These are phyloP conservation scores for Exophiala sp. DNA, from an alignment of 2,329 filamentous ascomycete genomes.

Conservation along the genomic window DNA sequence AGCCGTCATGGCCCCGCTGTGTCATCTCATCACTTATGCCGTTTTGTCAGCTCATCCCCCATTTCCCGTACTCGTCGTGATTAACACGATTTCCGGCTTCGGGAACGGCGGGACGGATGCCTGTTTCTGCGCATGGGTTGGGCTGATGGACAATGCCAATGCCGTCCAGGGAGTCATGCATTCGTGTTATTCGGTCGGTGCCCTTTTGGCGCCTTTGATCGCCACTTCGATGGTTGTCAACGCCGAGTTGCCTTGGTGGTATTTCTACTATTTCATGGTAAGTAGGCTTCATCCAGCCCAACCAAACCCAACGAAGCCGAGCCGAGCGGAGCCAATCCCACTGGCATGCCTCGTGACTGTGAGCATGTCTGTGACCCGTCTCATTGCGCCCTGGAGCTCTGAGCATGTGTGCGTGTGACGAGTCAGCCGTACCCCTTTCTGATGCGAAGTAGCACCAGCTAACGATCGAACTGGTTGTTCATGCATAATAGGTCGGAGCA, in stretches of 20 bases:
- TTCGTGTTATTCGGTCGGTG: slow-evolving; percentile 65
- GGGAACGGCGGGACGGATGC: slow-evolving; percentile 45
- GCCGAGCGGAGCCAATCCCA: too few species aligned
- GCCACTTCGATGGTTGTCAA: slow-evolving; percentile 66
- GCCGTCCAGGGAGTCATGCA: slow-evolving; percentile 68
- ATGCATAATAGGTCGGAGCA: slow-evolving; percentile 45
- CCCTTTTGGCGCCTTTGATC: slow-evolving; percentile 60
- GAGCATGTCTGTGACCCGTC: too few species aligned
- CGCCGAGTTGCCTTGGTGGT: slow-evolving; percentile 56
- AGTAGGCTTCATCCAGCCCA: background rate
- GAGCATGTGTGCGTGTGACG: too few species aligned
- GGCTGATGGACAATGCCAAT: slow-evolving; percentile 67
- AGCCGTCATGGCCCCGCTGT: slow-evolving; percentile 52
- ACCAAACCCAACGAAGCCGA: too few species aligned
- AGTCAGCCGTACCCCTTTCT: too few species aligned
- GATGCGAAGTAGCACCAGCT: too few species aligned
- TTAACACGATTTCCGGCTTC: slow-evolving; percentile 39
- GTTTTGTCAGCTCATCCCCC: slow-evolving; percentile 38
- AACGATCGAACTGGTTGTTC: too few species aligned
- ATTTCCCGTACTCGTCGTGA: slow-evolving; percentile 39
- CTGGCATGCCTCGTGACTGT: too few species aligned
- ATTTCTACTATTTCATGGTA: slow-evolving; percentile 64
- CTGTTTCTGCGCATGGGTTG: slow-evolving; percentile 58
- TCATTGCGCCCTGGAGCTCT: too few species aligned
- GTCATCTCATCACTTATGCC: slow-evolving; percentile 37